Evolutionary conservation across 306 rosid genomes (phyloP).

Genomic region (Casuarina cunninghamiana): DNA sequence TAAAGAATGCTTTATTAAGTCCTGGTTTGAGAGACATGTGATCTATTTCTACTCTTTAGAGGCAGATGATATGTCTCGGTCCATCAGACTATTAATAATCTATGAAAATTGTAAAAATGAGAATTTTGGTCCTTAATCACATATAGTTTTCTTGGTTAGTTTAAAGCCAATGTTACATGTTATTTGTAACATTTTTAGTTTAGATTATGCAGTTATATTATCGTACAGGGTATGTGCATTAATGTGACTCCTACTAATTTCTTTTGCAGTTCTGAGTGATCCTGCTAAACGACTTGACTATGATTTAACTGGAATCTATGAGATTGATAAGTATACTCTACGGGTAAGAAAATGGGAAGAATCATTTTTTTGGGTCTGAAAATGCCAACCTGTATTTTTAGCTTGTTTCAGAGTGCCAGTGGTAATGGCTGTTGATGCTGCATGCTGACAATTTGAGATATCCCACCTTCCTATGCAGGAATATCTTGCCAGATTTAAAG

Average conservation of each 20-base stretch:
- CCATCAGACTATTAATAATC: not conserved
- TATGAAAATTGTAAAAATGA: not conserved
- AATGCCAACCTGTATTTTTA: conserved; percentile 16
- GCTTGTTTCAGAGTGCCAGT: conserved; percentile 7
- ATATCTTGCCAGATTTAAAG: conserved; percentile 77
- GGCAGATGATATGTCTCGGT: not conserved
- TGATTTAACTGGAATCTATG: conserved; percentile 66
- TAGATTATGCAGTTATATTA: not conserved
- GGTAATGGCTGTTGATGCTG: conserved; percentile 9
- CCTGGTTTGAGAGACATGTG: not conserved
- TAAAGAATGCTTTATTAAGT: not conserved
- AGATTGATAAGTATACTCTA: conserved; percentile 68
- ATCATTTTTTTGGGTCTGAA: not conserved
- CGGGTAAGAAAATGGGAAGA: conserved; percentile 40
- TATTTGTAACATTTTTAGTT: not conserved
- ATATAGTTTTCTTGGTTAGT: not conserved
- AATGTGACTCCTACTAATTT: conserved; percentile 15
- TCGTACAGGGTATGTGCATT: not conserved
- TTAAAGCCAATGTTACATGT: not conserved
- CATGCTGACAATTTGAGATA: conserved; percentile 6
- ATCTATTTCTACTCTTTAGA: not conserved
- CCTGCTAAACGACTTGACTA: conserved; percentile 64
- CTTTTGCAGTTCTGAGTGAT: conserved; percentile 57
- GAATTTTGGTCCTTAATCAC: not conserved
- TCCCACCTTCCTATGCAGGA: conserved; percentile 44